Evolutionary conservation across 2,329 filamentous ascomycete species (phyloP).

Genomic region (Talaromyces amestolkiae): DNA sequence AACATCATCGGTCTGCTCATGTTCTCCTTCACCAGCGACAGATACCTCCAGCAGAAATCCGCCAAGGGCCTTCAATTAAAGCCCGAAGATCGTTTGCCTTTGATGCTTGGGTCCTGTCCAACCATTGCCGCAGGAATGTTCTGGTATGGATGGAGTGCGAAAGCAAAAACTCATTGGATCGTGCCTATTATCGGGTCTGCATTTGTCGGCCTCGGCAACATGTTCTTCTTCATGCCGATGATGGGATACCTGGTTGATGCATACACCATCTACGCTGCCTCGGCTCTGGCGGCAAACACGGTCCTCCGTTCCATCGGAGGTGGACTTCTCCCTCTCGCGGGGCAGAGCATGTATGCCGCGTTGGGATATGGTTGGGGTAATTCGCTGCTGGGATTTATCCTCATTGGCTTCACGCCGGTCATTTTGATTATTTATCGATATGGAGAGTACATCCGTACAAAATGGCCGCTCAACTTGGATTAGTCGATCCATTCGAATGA

Average conservation of each 20-base stretch:
- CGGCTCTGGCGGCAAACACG: constrained; percentile 51
- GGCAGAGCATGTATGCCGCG: constrained; percentile 46
- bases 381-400: constrained; percentile 53
- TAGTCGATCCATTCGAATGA: neutral
- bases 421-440: constrained; percentile 30
- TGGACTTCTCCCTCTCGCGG: constrained; percentile 59
- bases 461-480: constrained; percentile 18
- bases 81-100: constrained; percentile 20
- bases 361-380: constrained; percentile 50
- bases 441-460: constrained; percentile 28
- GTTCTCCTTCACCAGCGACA: constrained; percentile 22
- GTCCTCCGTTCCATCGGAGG: constrained; percentile 54
- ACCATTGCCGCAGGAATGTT: constrained; percentile 40
- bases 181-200: constrained; percentile 56
- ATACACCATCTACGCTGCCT: constrained; percentile 42
- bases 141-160: constrained; percentile 55
- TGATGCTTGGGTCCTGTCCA: constrained; percentile 14
- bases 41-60: constrained; percentile 19
- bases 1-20: constrained; percentile 20
- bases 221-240: constrained; percentile 48
- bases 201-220: constrained; percentile 52
- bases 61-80: constrained; percentile 18
- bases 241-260: constrained; percentile 61
- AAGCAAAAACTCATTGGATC: constrained; percentile 53
- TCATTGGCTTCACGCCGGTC: constrained; percentile 45